Evolutionary conservation across 139 green algal genomes (phyloP), one percentile per base, ranked within the genome.

Genomic region (Dunaliella sp.): DNA sequence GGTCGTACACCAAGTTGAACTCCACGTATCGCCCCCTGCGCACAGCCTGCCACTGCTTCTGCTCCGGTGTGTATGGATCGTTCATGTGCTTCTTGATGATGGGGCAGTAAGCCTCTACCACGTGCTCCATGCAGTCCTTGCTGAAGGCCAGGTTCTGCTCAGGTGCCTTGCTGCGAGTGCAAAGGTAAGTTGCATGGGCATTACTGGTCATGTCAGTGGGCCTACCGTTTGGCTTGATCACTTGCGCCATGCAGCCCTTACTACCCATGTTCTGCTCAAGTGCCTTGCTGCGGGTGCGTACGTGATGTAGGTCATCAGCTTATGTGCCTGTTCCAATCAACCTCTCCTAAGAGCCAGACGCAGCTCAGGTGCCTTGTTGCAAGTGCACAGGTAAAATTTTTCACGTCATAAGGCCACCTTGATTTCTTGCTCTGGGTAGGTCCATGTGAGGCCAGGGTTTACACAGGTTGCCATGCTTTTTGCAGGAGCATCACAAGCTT

Each of bases 31-130:
- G 88, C 3, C 94, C 94, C 33, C 94, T 89, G 33, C 96, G 86
- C 74, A 98, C 80, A 86, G 97, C 95, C 95, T 99, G 98, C 98
- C 98, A 99, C 86, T 95, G 57, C 93, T 98, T 98, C 87, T 99
- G 84, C 91, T 97, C 78, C 38, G 89, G 80, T 0, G 94, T 98
- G 93, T 93, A 99, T 22, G 90, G 34, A 83, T 98, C 93, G 89
- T 98, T 90, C 90, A 97, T 98, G 93, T 98, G 96, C 94, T 96
- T 97, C 28, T 78, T 88, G 2, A 99, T 91, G 22, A 99, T 90
- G 36, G 98, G 98, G 77, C 96, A 90, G 93, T 99, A 99, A 0
- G 93, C 90, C 38, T 92, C 80, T 24, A 95, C 92, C 77, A 98
- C 95, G 81, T 85, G 33, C 83, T 93, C 89, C n/a, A 95, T 89